These are phyloP conservation scores for Zarea fungicola DNA, from an alignment of 2,329 filamentous ascomycete genomes.

Conservation along the genomic window DNA sequence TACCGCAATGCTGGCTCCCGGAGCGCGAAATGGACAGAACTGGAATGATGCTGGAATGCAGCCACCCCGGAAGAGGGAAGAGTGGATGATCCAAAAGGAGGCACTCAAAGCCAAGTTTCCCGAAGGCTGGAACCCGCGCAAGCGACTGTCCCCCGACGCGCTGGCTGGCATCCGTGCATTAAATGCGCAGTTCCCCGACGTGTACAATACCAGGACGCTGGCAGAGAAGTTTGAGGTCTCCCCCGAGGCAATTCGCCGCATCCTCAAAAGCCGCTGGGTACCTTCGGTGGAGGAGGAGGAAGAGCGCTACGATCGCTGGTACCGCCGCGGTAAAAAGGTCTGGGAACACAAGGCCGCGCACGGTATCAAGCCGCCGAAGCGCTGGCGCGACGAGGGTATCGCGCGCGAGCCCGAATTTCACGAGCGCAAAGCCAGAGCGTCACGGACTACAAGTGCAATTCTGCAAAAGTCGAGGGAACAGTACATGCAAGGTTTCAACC, in stretches of 20 bases:
- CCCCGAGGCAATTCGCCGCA: conserved; percentile 78
- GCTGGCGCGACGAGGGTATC: conserved; percentile 54
- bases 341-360: conserved; percentile 56
- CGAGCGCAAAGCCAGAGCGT: conserved; percentile 25
- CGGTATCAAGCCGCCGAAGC: conserved; percentile 55
- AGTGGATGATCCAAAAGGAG: conserved; percentile 72
- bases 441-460: neutral
- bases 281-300: conserved; percentile 55
- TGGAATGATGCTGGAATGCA: neutral
- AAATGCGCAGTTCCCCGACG: conserved; percentile 68
- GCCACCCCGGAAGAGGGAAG: conserved; percentile 30
- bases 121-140: conserved; percentile 74
- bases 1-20: too few relatives aligned
- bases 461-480: conserved; percentile 22
- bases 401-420: conserved; percentile 40
- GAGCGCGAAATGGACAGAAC: too few relatives aligned
- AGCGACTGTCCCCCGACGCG: conserved; percentile 86
- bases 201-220: conserved; percentile 69
- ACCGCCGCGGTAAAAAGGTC: conserved; percentile 52
- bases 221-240: conserved; percentile 80
- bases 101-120: conserved; percentile 74
- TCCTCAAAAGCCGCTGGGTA: conserved; percentile 74
- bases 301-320: conserved; percentile 56
- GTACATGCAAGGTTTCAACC: conserved; percentile 19
- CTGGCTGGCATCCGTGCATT: conserved; percentile 84